Conservation (phyloP, 2,329 filamentous ascomycete genomes). For the Dothistroma septosporum region DNA sequence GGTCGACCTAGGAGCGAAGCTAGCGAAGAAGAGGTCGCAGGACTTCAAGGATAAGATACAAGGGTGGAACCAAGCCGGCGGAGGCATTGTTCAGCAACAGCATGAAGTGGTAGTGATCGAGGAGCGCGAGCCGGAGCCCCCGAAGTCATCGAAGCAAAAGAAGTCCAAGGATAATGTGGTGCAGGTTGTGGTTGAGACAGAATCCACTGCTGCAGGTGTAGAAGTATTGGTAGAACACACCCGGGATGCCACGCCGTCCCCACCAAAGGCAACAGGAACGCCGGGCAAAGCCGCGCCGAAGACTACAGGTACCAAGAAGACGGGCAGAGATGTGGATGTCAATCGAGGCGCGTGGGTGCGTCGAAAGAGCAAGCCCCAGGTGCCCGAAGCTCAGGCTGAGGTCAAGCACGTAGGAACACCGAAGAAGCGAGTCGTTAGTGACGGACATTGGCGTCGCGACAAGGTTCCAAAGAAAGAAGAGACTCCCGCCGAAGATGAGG, state of each 20-base stretch:
- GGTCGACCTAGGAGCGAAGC: slow-evolving; percentile 26
- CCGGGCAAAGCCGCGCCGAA: slow-evolving; percentile 9
- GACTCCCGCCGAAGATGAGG: slow-evolving; percentile 12
- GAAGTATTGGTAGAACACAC: slow-evolving; percentile 16
- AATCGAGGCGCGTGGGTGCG: slow-evolving; percentile 36
- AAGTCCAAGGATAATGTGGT: slow-evolving; percentile 11
- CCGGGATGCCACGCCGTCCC: slow-evolving; percentile 1
- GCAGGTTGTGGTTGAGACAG: slow-evolving; percentile 23
- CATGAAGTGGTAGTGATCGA: slow-evolving; percentile 28
- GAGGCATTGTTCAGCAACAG: slow-evolving; percentile 27
- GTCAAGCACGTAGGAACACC: slow-evolving; percentile 59
- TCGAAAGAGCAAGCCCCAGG: slow-evolving; percentile 34
- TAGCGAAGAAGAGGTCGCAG: slow-evolving; percentile 31
- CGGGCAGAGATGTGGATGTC: slow-evolving; percentile 30
- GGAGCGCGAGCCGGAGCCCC: slow-evolving; percentile 8
- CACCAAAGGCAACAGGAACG: slow-evolving; percentile 4
- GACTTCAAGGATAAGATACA: slow-evolving; percentile 33
- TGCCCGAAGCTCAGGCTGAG: slow-evolving; percentile 41
- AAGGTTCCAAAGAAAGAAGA: slow-evolving; percentile 24
- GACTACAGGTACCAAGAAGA: slow-evolving; percentile 18
- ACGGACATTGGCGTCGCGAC: slow-evolving; percentile 69
- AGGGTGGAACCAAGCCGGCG: slow-evolving; percentile 32
- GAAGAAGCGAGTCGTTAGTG: slow-evolving; percentile 88
- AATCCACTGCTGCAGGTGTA: slow-evolving; percentile 10
- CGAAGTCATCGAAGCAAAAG: slow-evolving; percentile 1